Evolutionary conservation across 2,329 filamentous ascomycete species (phyloP).

Genomic region (Venturiaceae sp.): DNA sequence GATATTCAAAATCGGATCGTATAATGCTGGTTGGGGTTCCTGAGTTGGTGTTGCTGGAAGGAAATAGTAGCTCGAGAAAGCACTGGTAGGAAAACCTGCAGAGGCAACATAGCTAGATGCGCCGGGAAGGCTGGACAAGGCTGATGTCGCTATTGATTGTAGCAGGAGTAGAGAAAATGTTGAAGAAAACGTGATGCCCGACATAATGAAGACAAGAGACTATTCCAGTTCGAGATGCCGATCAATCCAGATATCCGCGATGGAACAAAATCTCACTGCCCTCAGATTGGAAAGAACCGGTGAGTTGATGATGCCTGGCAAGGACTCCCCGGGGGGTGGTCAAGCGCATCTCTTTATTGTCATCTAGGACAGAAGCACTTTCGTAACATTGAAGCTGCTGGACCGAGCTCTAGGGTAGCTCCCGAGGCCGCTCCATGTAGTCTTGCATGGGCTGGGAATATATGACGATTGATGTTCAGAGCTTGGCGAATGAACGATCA

Average conservation of each 20-base stretch:
- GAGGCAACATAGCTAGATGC: conserved; percentile 30
- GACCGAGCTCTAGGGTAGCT: neutral
- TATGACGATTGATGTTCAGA: neutral
- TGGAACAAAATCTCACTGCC: neutral
- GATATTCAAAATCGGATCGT: conserved; percentile 44
- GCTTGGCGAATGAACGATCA: neutral
- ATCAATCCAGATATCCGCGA: too few species aligned
- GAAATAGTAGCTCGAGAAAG: conserved; percentile 39
- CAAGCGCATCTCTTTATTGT: neutral
- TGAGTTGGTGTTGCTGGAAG: conserved; percentile 33
- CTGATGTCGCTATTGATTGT: neutral
- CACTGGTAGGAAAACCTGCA: conserved; percentile 39
- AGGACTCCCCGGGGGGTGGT: neutral
- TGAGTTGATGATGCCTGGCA: too few species aligned
- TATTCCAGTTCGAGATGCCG: too few species aligned
- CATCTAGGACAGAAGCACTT: neutral
- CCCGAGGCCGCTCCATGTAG: neutral
- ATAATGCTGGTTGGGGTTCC: conserved; percentile 43
- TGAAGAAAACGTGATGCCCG: neutral
- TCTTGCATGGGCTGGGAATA: neutral
- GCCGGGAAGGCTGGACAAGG: conserved; percentile 17
- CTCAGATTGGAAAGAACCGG: neutral
- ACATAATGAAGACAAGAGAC: neutral
- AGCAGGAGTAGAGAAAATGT: neutral
- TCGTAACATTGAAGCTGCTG: neutral